Evolutionary conservation across 495 filamentous ascomycete genomes (phyloP), one percentile per base, ranked within the genome.

Genomic region (Trichoderma erinaceum): DNA sequence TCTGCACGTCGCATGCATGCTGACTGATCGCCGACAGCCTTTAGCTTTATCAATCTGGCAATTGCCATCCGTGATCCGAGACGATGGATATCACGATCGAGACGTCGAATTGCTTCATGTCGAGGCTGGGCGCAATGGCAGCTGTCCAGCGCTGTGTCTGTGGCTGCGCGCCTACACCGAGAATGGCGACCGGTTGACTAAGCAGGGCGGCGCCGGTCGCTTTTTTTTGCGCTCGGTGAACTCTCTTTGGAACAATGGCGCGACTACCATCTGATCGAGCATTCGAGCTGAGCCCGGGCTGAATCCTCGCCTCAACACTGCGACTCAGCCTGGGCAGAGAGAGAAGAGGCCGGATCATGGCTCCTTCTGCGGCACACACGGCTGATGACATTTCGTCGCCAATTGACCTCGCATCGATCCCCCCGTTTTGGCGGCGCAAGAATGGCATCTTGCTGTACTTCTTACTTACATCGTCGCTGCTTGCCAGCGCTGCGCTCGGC

Each of bases 401-500:
- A 32, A 75, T 75, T 66, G 71, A 75, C 66, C 64, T 75, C 38
- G 23, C 73, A 15, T 68, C 64, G 18, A 69, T 75, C 46, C 74
- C 69, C 5, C 73, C 74, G 21, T 76, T 76, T 66, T 76, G 71
- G 71, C 69, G 71, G 27, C 71, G 74, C 21, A 76, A 75, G 64
- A 76, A 76, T 72, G 74, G 74, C 10, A 73, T 76, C 46, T 41
- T 76, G 63, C 69, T 76, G 10, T 76, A 75, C 48, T 76, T 76
- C 63, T 73, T 76, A 13, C 67, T 76, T 63, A 76, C 74, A 11
- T 75, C 74, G 5, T 75, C 74, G 21, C 68, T 76, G 25, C 67
- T 76, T 21, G 71, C 74, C 44, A 76, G 74, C 70, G 71, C 71
- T 23, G 73, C 73, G 5, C 69, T 73, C 23, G 74, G 74, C 58